Percentiles rank a stretch among this genome's conserved stretches.
Evolutionary conservation across 139 green algal species (phyloP).

Genomic region (Mesostigma viride): DNA sequence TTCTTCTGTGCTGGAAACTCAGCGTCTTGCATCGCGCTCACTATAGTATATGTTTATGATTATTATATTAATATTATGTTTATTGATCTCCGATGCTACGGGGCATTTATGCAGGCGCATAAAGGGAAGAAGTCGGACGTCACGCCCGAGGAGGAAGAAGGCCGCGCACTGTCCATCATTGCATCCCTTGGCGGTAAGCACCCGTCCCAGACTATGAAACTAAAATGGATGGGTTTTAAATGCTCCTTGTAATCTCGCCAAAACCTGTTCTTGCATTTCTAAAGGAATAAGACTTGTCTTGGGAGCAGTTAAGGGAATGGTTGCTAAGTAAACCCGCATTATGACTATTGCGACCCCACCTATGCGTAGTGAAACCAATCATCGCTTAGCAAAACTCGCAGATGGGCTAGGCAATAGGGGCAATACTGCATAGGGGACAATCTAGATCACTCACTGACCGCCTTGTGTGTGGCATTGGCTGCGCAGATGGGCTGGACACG

Average conservation of each 20-base stretch:
- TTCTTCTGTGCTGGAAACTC: background rate
- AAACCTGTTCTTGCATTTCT: background rate
- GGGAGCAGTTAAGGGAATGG: too few relatives aligned
- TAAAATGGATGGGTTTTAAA: background rate
- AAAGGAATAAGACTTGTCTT: background rate
- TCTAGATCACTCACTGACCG: too few relatives aligned
- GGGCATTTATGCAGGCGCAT: background rate
- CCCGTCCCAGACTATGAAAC: background rate
- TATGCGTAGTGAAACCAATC: too few relatives aligned
- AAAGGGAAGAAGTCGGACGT: conserved; percentile 24
- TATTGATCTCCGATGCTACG: background rate
- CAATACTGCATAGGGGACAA: too few relatives aligned
- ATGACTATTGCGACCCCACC: too few relatives aligned
- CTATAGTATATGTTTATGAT: background rate
- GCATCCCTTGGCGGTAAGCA: conserved; percentile 44
- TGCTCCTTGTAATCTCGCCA: conserved; percentile 7
- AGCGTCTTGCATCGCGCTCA: background rate
- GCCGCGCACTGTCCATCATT: conserved; percentile 72
- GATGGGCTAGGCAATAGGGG: too few relatives aligned
- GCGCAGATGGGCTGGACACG: too few relatives aligned
- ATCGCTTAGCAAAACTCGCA: too few relatives aligned
- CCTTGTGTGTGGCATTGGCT: too few relatives aligned
- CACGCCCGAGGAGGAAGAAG: conserved; percentile 66
- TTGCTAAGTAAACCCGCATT: too few relatives aligned
- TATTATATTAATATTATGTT: background rate